A percentile compares a stretch with the other conserved stretches of the same genome.
Evolutionary conservation across 2,329 filamentous ascomycete species (phyloP).

Genomic region (Fusarium sp.): DNA sequence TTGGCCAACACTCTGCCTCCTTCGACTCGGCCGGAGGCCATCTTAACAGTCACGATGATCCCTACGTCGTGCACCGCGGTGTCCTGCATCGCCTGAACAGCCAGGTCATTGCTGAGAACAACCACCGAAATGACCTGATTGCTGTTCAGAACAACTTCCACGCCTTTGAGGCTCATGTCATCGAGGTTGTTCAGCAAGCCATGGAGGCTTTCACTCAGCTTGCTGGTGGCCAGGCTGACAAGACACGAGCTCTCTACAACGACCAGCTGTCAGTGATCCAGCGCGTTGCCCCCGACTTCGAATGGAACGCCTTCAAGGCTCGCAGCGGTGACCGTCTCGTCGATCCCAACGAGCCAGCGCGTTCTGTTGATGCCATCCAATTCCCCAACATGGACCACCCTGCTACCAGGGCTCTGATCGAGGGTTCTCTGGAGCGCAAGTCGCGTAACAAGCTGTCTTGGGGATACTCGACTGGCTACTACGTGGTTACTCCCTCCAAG

Average conservation of each 20-base stretch:
- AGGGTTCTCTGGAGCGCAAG: conserved; percentile 90
- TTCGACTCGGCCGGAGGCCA: conserved; percentile 81
- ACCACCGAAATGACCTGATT: conserved; percentile 90
- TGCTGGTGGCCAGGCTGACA: conserved; percentile 82
- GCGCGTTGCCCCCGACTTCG: conserved; percentile 83
- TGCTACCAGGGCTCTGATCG: conserved; percentile 83
- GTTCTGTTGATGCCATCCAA: conserved; percentile 76
- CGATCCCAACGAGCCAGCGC: conserved; percentile 78
- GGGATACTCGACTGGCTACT: conserved; percentile 84
- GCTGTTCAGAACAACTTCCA: conserved; percentile 91
- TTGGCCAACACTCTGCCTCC: conserved; percentile 84
- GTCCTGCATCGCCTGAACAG: conserved; percentile 86
- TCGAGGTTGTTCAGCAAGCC: conserved; percentile 83
- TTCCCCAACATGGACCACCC: conserved; percentile 92
- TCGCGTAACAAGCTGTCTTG: conserved; percentile 83
- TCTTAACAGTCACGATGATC: conserved; percentile 79
- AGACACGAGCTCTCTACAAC: conserved; percentile 80
- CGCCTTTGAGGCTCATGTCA: conserved; percentile 85
- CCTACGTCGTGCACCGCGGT: conserved; percentile 86
- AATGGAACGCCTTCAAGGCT: conserved; percentile 87
- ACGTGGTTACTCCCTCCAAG: conserved; percentile 87
- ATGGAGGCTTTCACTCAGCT: conserved; percentile 86
- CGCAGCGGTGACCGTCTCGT: conserved; percentile 79
- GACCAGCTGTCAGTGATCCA: conserved; percentile 85
- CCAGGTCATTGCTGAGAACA: conserved; percentile 95